Evolutionary conservation across 23 red algal genomes (phyloP).

Genomic region (Pyropia yezoensis): DNA sequence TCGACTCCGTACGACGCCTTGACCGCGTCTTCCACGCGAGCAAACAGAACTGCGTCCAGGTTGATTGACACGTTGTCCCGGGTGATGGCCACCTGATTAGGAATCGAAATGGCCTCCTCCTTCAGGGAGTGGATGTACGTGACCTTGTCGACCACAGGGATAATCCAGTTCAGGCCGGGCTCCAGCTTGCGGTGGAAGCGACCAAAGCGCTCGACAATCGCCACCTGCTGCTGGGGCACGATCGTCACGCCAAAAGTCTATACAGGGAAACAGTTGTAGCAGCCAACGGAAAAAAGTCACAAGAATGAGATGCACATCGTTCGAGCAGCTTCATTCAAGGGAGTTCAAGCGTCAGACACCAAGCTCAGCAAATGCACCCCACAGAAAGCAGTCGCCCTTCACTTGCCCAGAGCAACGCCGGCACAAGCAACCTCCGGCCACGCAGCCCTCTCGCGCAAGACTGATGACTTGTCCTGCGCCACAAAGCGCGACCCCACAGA

Average conservation of each 20-base stretch:
- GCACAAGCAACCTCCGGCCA: no score
- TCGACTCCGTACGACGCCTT: constrained; percentile 82
- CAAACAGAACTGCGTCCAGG: constrained; percentile 67
- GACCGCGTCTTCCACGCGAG: constrained; percentile 64
- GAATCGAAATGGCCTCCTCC: constrained; percentile 74
- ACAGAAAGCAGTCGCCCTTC: no score
- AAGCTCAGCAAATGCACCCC: no score
- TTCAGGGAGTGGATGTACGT: constrained; percentile 68
- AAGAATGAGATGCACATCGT: no score
- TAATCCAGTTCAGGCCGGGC: constrained; percentile 65
- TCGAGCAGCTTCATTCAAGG: no score
- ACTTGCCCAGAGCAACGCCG: no score
- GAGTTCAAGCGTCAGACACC: no score
- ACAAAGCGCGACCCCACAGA: no score
- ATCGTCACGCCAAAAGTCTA: constrained; percentile 29
- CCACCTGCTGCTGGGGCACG: constrained; percentile 77
- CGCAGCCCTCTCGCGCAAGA: no score
- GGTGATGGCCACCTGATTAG: constrained; percentile 68
- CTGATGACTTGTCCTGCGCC: no score
- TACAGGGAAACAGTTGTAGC: no score
- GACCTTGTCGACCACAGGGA: constrained; percentile 77
- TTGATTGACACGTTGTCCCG: constrained; percentile 77
- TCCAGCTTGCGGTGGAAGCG: constrained; percentile 51
- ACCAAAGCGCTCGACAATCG: constrained; percentile 79
- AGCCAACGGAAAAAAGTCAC: no score